Evolutionary conservation across 257 asterid genomes (phyloP), one percentile per base, ranked within the genome.

Genomic region (Solanum clarkiae): DNA sequence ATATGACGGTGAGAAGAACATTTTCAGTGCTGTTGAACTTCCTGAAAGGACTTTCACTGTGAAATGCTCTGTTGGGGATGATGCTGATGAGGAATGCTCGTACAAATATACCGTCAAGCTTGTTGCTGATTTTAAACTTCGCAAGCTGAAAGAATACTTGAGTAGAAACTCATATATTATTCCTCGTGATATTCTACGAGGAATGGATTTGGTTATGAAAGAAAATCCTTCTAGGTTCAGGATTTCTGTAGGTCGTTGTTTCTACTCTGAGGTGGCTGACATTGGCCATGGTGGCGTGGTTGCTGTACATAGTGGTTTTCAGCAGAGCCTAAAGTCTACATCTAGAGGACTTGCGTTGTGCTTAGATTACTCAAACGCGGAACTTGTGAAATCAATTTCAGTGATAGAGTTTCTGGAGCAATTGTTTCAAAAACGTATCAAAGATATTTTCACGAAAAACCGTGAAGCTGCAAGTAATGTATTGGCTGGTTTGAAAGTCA

Each of bases 191-290:
- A 84, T 85, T 81, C 87, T 93, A 16, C 96, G 92, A 22, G 94
- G 91, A 32, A 86, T 94, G 94, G 97, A 91, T 80, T 80, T 92
- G 86, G 94, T 93, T 3, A 88, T 94, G 93, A 93, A 93, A 84
- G 96, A 92, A 54, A 94, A 94, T 74, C 98, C 97, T 65, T 57
- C 86, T 3, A 90, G 87, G 69, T 69, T 0, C 49, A 86, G 94
- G 79, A 85, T 92, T 6, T 4, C 54, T 29, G 84, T 86, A 40
- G 98, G 97, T 10, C 85, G 91, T 42, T 85, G 90, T 84, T 92
- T 89, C 74, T 93, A 86, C 87, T 81, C 93, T 16, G 4, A 60
- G n/a, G 79, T 47, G 24, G 12, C 3, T 10, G 24, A 44, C 1
- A 81, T 84, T 14, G 92, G 90, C 49, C 88, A 91, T 8, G 0